These are phyloP conservation scores for Leccinellum luteum DNA, from an alignment of 768 basidiomycete genomes.

Conservation along the genomic window DNA sequence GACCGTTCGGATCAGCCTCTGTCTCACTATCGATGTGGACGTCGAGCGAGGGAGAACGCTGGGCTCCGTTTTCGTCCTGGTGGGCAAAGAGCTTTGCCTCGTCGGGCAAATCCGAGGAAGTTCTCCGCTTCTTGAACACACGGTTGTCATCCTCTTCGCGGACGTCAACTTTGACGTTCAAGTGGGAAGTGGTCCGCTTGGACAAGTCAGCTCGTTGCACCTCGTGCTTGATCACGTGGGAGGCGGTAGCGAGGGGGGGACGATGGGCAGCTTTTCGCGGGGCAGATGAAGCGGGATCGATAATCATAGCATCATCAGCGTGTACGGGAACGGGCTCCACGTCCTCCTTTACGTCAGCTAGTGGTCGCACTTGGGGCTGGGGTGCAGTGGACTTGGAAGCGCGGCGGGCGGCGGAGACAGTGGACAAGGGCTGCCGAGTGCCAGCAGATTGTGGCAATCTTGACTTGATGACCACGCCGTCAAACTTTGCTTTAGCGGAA, in stretches of 20 bases:
- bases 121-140: constrained; percentile 71
- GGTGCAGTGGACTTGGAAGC: constrained; percentile 29
- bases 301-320: constrained; percentile 52
- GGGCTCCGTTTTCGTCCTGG: constrained; percentile 30
- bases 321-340: constrained; percentile 14
- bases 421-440: constrained; percentile 54
- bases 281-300: constrained; percentile 41
- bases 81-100: constrained; percentile 44
- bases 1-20: constrained; percentile 64
- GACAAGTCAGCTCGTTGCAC: constrained; percentile 27
- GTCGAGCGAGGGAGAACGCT: constrained; percentile 43
- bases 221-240: constrained; percentile 28
- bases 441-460: constrained; percentile 32
- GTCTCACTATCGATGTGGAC: constrained; percentile 42
- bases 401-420: constrained; percentile 47
- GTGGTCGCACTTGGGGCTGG: constrained; percentile 18
- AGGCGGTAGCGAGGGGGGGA: constrained; percentile 23
- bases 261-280: constrained; percentile 21
- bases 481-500: constrained; percentile 49
- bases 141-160: constrained; percentile 57
- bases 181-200: constrained; percentile 34
- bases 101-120: constrained; percentile 62
- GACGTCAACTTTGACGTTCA: constrained; percentile 32
- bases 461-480: constrained; percentile 61
- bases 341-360: constrained; percentile 32